Evolutionary conservation across 768 basidiomycete species (phyloP).

Genomic region (Epithele typhae): DNA sequence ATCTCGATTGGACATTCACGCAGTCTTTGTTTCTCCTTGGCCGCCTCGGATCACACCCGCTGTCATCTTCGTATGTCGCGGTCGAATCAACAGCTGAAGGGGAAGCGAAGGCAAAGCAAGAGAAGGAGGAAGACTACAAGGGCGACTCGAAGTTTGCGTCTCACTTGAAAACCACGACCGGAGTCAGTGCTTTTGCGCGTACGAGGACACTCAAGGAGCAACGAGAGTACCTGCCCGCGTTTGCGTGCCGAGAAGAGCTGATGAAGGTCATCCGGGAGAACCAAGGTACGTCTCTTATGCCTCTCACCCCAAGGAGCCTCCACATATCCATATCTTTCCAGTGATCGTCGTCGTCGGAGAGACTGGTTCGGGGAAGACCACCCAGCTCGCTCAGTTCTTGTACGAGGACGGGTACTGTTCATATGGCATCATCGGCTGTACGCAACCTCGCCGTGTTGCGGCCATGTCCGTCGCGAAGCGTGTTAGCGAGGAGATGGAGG

Average conservation of each 20-base stretch:
- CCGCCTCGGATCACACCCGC: neutral
- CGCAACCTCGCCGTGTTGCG: conserved; percentile 96
- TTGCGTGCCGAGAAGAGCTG: conserved; percentile 93
- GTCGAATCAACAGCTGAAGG: conserved; percentile 40
- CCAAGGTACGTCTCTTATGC: conserved; percentile 57
- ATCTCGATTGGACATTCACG: conserved; percentile 75
- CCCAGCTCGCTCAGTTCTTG: conserved; percentile 90
- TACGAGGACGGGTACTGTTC: conserved; percentile 96
- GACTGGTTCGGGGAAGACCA: conserved; percentile 99
- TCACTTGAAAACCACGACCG: conserved; percentile 78
- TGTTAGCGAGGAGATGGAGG: conserved; percentile 99
- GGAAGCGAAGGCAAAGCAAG: conserved; percentile 41
- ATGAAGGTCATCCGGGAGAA: conserved; percentile 88
- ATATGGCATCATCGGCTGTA: conserved; percentile 91
- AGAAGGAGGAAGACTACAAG: conserved; percentile 69
- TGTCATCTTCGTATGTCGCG: too few species aligned
- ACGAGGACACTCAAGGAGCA: conserved; percentile 89
- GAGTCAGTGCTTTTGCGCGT: conserved; percentile 78
- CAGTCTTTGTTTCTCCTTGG: conserved; percentile 38
- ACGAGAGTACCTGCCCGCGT: conserved; percentile 94
- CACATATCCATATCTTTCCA: conserved; percentile 34
- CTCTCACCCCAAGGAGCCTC: neutral
- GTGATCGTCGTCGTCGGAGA: conserved; percentile 97
- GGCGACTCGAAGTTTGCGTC: conserved; percentile 97
- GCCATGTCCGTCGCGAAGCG: conserved; percentile 99